These are phyloP conservation scores for Rhizopogon vesiculosus DNA, from an alignment of 768 basidiomycete species.

Conservation along the genomic window DNA sequence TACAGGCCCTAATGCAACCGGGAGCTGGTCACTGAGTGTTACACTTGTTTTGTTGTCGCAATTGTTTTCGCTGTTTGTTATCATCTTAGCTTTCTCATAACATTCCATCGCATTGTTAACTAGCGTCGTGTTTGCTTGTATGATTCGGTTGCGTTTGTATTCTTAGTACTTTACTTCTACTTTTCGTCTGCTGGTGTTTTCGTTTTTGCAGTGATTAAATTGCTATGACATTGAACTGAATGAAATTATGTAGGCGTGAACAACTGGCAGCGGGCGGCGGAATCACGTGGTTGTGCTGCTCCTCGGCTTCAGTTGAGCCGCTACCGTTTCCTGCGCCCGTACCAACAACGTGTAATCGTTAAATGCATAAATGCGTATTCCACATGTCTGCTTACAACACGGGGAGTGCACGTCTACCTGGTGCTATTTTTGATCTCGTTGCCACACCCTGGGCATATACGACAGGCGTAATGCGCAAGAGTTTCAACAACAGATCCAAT, in stretches of 20 bases:
- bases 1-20: not conserved
- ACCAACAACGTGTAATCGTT: constrained; percentile 4
- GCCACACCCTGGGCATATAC: not conserved
- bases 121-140: not conserved
- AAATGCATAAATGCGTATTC: constrained; percentile 18
- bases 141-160: not conserved
- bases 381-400: constrained; percentile 16
- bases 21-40: not conserved
- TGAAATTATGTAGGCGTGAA: not conserved
- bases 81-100: not conserved
- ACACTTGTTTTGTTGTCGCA: not conserved
- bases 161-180: not conserved
- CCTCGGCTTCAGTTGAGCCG: constrained; percentile 1
- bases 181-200: not conserved
- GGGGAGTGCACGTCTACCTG: constrained; percentile 1
- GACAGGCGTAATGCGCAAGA: constrained; percentile 1
- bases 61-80: not conserved
- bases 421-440: not conserved
- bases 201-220: not conserved
- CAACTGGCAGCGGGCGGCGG: not conserved
- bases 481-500: not conserved
- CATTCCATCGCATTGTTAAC: not conserved
- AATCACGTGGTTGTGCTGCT: constrained; percentile 1
- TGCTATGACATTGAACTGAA: not conserved
- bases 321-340: not conserved